Base-by-base conservation (phyloP, 257 asterid genomes). In the Solanum neorickii region DNA sequence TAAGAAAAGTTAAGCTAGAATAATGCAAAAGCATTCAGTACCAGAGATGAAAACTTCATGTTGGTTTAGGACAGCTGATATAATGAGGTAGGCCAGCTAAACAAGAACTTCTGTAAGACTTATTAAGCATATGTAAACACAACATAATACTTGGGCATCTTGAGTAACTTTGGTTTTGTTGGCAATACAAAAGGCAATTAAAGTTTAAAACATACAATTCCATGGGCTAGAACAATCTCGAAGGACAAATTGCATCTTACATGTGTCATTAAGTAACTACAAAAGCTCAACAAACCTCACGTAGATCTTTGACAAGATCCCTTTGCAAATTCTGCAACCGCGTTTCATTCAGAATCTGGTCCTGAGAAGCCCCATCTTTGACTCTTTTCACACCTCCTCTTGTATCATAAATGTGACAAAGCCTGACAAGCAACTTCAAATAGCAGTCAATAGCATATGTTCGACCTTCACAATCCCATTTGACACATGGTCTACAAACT, bases 281-380 rank as follows among this genome's bases (percentile, higher is more conserved):
- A 20, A 21, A 39, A 72, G 35, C 70, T 31, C 72, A 56, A 93
- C 97, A 83, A 87, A 94, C 98, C 98, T 95, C 97, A 2, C 89
- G 96, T 59, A 95, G 94, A 89, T 94, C 95, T 84, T 88, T 93
- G 82, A 94, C 96, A 94, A 95, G 97, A 89, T 92, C 96, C 18
- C 95, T 92, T 89, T 95, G 98, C 95, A 95, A 88, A 90, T 94
- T 94, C 86, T 95, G 98, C 90, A 95, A 88, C 76, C 98, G 92
- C 7, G 98, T 95, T 93, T 95, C 98, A 87, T 95, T 95, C 87
- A 95, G 86, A 90, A 95, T 94, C 93, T 95, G 98, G 89, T 94
- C 98, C 84, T 95, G 98, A 87, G 98, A 95, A 69, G 98, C 98
- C 88, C 98, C 98, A 12, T 95, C 98, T 92, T 94, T 95, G 83